Evolutionary conservation across 2,329 filamentous ascomycete genomes (phyloP), one percentile per base, ranked within the genome.

Genomic region (Cryphonectria carpinicola): DNA sequence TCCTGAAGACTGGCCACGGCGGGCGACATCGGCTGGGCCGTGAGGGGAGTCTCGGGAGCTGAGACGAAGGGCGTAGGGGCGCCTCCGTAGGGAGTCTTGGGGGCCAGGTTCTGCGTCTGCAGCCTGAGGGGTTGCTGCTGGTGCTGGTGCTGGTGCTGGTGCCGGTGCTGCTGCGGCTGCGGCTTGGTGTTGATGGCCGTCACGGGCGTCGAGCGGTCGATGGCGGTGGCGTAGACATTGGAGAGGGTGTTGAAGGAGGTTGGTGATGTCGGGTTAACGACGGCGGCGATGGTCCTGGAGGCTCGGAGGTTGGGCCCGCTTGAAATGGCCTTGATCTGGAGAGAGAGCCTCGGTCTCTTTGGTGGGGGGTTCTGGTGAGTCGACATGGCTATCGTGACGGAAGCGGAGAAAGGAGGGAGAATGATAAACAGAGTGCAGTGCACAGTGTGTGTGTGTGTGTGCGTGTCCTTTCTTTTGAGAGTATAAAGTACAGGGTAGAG

Each of bases 181-280:
- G 5, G 43, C 54, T 76, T 79, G 52, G 82, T 82, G 73, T 84
- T 83, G 77, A 87, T 86, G 67, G 86, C 84, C 2, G 84, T 86
- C 64, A 86, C 76, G 10, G 86, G 83, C 1, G 87, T 85, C 39
- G 86, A 84, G 72, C 87, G 85, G 78, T 89, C 88, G 67, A 91
- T 89, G 72, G 88, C 87, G 3, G 86, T 87, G 37, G 87, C 85
- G 76, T 91, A 91, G 72, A 88, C 86, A 79, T 91, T 91, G 68
- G 88, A 89, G 54, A 91, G 83, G 2, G 89, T 91, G 79, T 91
- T 91, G 81, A 90, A 90, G 32, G 88, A 82, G 1, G 89, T 91
- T 4, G 88, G 87, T 43, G 89, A 89, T 70, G 83, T 86, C 41
- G 87, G 85, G 74, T 90, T 85, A 54, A 87, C 79, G 66, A 83